Conservation (phyloP, 148 eudicot species). For the Suaeda aralocaspica region DNA sequence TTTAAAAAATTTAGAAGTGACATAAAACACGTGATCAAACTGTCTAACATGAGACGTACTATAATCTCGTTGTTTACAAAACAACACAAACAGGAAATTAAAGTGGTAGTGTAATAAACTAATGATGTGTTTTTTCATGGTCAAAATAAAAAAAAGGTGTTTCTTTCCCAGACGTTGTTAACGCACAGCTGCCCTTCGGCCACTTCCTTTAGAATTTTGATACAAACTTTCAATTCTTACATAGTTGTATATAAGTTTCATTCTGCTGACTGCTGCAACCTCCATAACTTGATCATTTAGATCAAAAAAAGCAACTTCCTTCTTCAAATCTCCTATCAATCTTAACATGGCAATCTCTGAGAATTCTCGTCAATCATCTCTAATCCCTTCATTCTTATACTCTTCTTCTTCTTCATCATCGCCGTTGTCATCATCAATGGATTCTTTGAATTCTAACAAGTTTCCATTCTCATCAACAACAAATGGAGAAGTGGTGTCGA, state of each 20-base stretch:
- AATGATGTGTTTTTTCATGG: not conserved
- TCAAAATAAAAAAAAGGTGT: not conserved
- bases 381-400: conserved; percentile 25
- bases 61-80: too few relatives aligned
- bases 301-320: too few relatives aligned
- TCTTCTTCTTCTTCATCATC: conserved; percentile 15
- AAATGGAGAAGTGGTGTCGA: not conserved
- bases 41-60: too few relatives aligned
- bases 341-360: not conserved
- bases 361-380: not conserved
- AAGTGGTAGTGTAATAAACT: too few relatives aligned
- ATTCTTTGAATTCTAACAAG: not conserved
- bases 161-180: not conserved
- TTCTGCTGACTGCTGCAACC: not conserved
- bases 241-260: not conserved
- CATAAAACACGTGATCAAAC: too few relatives aligned
- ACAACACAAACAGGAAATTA: too few relatives aligned
- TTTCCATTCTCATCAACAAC: conserved; percentile 2
- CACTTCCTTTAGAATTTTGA: not conserved
- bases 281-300: too few relatives aligned
- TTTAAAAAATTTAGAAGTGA: too few relatives aligned
- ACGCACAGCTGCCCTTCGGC: too few relatives aligned
- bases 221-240: not conserved
- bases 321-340: too few relatives aligned
- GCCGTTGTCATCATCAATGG: too few relatives aligned